Evolutionary conservation across 179 eudicot species (phyloP).

Genomic region (Patellifolia procumbens): DNA sequence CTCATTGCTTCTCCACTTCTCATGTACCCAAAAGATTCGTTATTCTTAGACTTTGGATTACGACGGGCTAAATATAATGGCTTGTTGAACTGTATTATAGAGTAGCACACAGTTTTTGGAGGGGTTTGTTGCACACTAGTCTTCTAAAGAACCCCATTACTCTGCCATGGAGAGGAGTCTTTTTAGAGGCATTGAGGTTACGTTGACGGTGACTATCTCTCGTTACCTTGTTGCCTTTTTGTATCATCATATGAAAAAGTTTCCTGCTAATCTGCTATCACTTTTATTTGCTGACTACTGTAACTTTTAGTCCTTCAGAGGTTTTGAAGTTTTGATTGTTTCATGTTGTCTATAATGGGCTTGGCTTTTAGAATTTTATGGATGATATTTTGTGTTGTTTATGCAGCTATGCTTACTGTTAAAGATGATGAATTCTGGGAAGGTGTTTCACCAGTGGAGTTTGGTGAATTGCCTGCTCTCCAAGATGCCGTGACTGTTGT

Average conservation of each 20-base stretch:
- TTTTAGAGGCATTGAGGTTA: neutral
- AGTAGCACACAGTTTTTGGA: too few relatives aligned
- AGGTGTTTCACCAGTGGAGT: slow-evolving; percentile 75
- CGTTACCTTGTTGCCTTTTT: neutral
- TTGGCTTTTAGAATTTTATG: slow-evolving; percentile 6
- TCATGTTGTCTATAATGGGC: neutral
- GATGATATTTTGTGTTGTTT: slow-evolving; percentile 11
- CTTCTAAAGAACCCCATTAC: too few relatives aligned
- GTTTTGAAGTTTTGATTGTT: neutral
- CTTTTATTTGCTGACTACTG: neutral
- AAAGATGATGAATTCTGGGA: slow-evolving; percentile 86
- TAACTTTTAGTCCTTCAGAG: neutral
- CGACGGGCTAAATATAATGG: too few relatives aligned
- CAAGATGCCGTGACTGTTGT: slow-evolving; percentile 97
- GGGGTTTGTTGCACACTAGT: too few relatives aligned
- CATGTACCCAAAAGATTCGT: too few relatives aligned
- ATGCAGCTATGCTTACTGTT: slow-evolving; percentile 83
- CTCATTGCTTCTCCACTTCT: too few relatives aligned
- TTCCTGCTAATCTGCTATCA: neutral
- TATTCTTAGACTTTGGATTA: too few relatives aligned
- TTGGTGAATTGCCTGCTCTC: slow-evolving; percentile 83
- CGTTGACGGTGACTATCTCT: too few relatives aligned
- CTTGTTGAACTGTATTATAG: too few relatives aligned
- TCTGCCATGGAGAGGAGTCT: too few relatives aligned
- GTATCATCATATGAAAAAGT: neutral